Base-by-base conservation (phyloP, 2,329 filamentous ascomycete species). In the Pseudogymnoascus sp. region DNA sequence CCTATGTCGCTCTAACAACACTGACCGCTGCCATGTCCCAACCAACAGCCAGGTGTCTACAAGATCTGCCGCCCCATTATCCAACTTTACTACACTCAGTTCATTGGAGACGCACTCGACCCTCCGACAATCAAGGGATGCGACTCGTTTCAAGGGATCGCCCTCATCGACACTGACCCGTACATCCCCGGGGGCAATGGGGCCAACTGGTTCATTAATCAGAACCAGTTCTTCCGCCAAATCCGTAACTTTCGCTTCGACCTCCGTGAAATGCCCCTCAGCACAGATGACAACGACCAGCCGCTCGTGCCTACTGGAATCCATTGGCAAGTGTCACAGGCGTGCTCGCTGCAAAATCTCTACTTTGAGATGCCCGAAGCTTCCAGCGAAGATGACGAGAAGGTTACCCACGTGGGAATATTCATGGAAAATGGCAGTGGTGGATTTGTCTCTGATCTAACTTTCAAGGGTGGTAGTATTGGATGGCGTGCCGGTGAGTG, bases 131-230 rank as follows among this genome's bases (percentile, higher is more conserved):
- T 96, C 74, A 90, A 92, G 77, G 88, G 88, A 2, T 74, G 83
- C 0, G 71, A 85, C 35, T 78, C 78, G 68, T 97, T 97, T 70
- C 67, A 79, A 2, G 93, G 92, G 60, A 92, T 96, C 78, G 92
- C 88, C 39, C 83, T 97, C 59, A 88, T 97, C 66, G 92, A 97
- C 72, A 81, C 89, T 2, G 87, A 97, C 70, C 91, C 90, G 0
- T 97, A 97, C 73, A 82, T 36, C 76, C 78, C 0, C 86, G 87
- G 36, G 76, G 61, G 9, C 5, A 64, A 75, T 9, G 82, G 82
- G 15, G 58, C 70, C 64, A 36, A 65, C 18, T 63, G 64, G 63
- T 65, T 73, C 65, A 89, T 89, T 77, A 88, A 84, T 82, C 89
- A 85, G 75, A 85, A 83, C 66, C 82, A 87, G 8, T 89, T 89